Evolutionary conservation across 306 rosid species (phyloP).

Genomic region (Trichosanthes cucumerina): DNA sequence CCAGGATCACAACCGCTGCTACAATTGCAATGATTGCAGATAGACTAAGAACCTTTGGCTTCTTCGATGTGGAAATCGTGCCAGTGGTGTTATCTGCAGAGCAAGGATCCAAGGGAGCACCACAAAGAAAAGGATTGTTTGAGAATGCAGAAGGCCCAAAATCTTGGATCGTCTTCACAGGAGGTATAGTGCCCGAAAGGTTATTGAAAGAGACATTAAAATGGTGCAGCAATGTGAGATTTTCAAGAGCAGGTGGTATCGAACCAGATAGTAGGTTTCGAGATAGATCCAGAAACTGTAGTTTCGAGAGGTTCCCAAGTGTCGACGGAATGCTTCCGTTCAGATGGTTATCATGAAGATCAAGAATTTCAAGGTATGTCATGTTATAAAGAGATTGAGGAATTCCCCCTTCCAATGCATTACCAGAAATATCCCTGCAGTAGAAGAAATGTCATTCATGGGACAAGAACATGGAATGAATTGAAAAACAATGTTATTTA

Average conservation of each 20-base stretch:
- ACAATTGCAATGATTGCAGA: conserved; percentile 85
- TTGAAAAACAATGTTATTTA: conserved; percentile 8
- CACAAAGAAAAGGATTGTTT: conserved; percentile 76
- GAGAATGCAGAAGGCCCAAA: conserved; percentile 65
- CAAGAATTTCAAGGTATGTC: conserved; percentile 60
- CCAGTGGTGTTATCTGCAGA: conserved; percentile 30
- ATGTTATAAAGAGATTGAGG: conserved; percentile 62
- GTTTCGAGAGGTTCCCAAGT: conserved; percentile 55
- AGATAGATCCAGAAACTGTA: conserved; percentile 62
- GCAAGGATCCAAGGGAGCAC: conserved; percentile 75
- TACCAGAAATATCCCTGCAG: conserved; percentile 85
- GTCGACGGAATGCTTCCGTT: conserved; percentile 68
- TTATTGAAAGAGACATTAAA: conserved; percentile 74
- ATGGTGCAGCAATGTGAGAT: conserved; percentile 37
- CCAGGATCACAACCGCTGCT: conserved; percentile 80
- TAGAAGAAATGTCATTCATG: conserved; percentile 21
- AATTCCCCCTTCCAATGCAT: conserved; percentile 64
- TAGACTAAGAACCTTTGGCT: conserved; percentile 48
- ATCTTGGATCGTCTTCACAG: conserved; percentile 29
- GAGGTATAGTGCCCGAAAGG: conserved; percentile 73
- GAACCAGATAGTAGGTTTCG: conserved; percentile 57
- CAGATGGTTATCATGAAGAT: conserved; percentile 59
- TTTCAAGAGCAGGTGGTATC: conserved; percentile 68
- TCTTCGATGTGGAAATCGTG: conserved; percentile 24
- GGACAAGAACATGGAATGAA: not conserved